Evolutionary conservation across 1,139 yeast genomes (phyloP), one percentile per base, ranked within the genome.

Genomic region (Zygosaccharomyces pseudobailii): DNA sequence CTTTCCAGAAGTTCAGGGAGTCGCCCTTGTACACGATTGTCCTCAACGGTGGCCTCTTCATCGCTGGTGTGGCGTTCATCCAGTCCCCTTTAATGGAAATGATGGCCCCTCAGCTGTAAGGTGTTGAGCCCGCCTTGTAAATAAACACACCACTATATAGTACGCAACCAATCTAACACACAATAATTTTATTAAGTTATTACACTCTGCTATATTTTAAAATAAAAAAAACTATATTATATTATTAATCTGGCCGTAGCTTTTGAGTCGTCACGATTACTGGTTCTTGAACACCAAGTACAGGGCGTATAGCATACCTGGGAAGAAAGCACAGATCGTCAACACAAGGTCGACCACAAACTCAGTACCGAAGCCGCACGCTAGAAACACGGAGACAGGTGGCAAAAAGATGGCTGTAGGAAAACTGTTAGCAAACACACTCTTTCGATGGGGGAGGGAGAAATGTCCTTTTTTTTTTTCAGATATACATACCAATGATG

Each of bases 81-180:
- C 87, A 82, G 71, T 82, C 89, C 40, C 84, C 90, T 55, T 70
- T 83, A 63, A 83, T 84, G 87, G 92, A 84, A 50, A 78, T 82
- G 80, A 71, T 85, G 70, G 89, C 84, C 58, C 92, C 92, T 48
- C 90, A 84, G 68, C 74, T 65, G 45, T 65, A 79, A 66, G 6
- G 33, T 10, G 33, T 4, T 9, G 13, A 75, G 71, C 13, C 28
- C 7, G 19, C 34, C 45, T 6, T 43, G 46, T 43, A 43, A 30
- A 43, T 43, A 37, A 20, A 36, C 37, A 21, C 28, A 28, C 31
- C 30, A 30, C 30, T 34, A 27, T 36, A 41, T 42, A 40, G 32
- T 13, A 36, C 36, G 21, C 24, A 42, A 21, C 20, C 20, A 35
- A 36, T 13, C 17, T 19, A 22, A 30, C 33, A 30, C 33, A 24